A percentile compares a stretch with the other conserved stretches of the same genome.
Evolutionary conservation across 345 rosid genomes (phyloP).

Genomic region (Raphanus raphanistrum): DNA sequence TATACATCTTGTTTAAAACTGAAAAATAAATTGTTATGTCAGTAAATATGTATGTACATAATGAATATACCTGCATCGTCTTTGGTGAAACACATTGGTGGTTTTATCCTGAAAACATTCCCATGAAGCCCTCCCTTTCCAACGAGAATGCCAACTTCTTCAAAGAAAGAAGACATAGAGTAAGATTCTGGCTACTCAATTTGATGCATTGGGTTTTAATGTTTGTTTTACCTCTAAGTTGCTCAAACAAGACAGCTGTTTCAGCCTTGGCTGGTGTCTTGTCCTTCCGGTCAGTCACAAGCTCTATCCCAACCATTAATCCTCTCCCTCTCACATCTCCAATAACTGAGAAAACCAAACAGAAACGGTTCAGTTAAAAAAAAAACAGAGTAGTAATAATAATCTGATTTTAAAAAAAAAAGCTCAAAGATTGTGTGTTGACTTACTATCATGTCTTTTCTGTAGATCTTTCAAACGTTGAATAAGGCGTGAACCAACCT

Average conservation of each 20-base stretch:
- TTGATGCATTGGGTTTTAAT: neutral
- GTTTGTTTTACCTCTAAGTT: slow-evolving; percentile 61
- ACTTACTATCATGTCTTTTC: slow-evolving; percentile 71
- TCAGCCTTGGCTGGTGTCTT: slow-evolving; percentile 91
- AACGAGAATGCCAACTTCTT: slow-evolving; percentile 75
- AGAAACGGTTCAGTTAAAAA: neutral
- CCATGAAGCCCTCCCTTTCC: slow-evolving; percentile 96
- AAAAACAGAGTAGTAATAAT: neutral
- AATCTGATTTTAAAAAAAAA: slow-evolving; percentile 14
- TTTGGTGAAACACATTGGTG: slow-evolving; percentile 93
- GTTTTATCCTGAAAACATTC: slow-evolving; percentile 84
- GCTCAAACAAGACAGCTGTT: slow-evolving; percentile 72
- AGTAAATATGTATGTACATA: neutral
- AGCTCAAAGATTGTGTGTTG: neutral
- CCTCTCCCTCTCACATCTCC: slow-evolving; percentile 97
- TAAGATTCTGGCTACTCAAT: neutral
- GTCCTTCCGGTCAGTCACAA: slow-evolving; percentile 72
- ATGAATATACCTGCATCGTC: slow-evolving; percentile 70
- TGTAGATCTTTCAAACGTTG: slow-evolving; percentile 69
- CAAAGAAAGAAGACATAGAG: slow-evolving; percentile 7
- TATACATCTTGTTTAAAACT: neutral
- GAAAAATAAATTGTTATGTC: neutral
- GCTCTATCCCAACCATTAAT: slow-evolving; percentile 81
- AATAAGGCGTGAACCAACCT: slow-evolving; percentile 73
- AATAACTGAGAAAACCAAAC: slow-evolving; percentile 55